Conservation (phyloP, 2,329 filamentous ascomycete species). For the Fusarium nygamai region DNA sequence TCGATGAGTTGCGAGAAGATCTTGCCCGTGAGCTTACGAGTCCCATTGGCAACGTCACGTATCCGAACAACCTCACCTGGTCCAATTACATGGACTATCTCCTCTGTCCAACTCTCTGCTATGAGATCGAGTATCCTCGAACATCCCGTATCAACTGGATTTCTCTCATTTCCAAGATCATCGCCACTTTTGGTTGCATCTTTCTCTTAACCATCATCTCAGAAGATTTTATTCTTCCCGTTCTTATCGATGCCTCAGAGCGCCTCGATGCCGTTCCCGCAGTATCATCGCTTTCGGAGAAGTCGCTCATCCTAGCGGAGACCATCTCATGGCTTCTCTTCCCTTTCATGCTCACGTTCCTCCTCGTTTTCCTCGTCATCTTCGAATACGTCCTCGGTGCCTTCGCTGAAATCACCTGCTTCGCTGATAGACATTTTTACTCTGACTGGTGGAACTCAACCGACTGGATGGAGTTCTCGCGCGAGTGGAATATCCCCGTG, state of each 20-base stretch:
- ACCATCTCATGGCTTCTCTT: conserved; percentile 92
- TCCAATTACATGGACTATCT: conserved; percentile 87
- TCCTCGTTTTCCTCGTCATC: conserved; percentile 96
- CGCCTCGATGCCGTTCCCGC: conserved; percentile 58
- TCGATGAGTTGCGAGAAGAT: conserved; percentile 81
- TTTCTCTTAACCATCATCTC: conserved; percentile 91
- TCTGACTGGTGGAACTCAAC: conserved; percentile 79
- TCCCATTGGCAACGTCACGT: conserved; percentile 87
- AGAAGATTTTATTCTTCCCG: conserved; percentile 95
- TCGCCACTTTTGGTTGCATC: conserved; percentile 95
- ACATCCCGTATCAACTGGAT: conserved; percentile 79
- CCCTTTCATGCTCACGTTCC: conserved; percentile 95
- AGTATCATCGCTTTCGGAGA: conserved; percentile 66
- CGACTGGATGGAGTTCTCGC: conserved; percentile 94
- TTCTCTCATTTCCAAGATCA: conserved; percentile 83
- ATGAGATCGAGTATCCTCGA: conserved; percentile 95
- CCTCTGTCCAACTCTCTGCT: conserved; percentile 94
- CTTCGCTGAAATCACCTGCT: conserved; percentile 92
- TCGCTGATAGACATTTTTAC: conserved; percentile 96
- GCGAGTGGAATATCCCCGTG: conserved; percentile 98
- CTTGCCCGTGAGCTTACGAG: conserved; percentile 92
- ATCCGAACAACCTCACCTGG: conserved; percentile 87
- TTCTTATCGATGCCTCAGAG: conserved; percentile 75
- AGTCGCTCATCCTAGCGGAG: conserved; percentile 83
- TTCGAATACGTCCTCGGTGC: conserved; percentile 97